These are phyloP conservation scores for Arthrobotrys musiformis DNA, from an alignment of 2,329 filamentous ascomycete species.

Conservation along the genomic window DNA sequence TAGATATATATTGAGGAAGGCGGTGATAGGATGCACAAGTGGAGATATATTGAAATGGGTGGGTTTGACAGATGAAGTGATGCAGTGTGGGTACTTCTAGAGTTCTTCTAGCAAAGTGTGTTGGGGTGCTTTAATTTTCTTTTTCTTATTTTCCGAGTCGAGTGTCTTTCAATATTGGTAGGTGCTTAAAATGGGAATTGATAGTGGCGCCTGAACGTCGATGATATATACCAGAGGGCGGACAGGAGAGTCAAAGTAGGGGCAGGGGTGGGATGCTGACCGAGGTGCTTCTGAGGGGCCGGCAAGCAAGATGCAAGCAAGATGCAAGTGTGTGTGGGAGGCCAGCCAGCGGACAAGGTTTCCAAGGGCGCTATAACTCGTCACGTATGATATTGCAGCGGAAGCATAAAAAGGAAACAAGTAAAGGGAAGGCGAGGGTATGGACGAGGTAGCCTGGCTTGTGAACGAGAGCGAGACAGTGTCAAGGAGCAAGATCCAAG, in stretches of 20 bases:
- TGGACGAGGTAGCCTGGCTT: constrained; percentile 55
- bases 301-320: constrained; percentile 36
- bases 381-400: constrained; percentile 56
- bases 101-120: constrained; percentile 42
- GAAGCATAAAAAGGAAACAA: constrained; percentile 56
- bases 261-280: constrained; percentile 41
- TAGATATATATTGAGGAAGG: constrained; percentile 55
- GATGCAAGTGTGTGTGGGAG: constrained; percentile 49
- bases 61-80: constrained; percentile 54
- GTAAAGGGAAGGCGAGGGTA: constrained; percentile 45
- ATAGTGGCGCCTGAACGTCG: constrained; percentile 55
- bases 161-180: constrained; percentile 56
- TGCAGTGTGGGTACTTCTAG: constrained; percentile 54
- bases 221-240: constrained; percentile 55
- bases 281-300: constrained; percentile 46
- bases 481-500: constrained; percentile 48
- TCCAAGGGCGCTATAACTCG: constrained; percentile 56
- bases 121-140: constrained; percentile 42
- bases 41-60: constrained; percentile 43
- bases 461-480: constrained; percentile 55
- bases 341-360: constrained; percentile 46
- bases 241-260: constrained; percentile 53
- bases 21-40: constrained; percentile 46
- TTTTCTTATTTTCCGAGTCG: constrained; percentile 54
- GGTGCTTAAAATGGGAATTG: constrained; percentile 56